These are phyloP conservation scores for Agrostemma githago DNA, from an alignment of 148 eudicot genomes.

Conservation along the genomic window DNA sequence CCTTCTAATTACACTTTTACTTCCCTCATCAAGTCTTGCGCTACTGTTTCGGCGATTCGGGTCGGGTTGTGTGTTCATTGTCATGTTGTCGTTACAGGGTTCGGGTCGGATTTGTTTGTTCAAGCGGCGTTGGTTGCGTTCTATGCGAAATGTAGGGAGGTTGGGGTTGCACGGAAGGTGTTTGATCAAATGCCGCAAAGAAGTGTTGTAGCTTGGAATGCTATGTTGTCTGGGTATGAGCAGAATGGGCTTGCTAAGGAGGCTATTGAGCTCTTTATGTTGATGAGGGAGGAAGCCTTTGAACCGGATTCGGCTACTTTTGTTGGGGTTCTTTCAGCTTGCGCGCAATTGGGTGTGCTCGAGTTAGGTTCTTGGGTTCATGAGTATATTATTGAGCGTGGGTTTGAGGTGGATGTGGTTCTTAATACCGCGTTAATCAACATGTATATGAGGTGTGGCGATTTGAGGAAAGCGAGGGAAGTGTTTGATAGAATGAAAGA, in stretches of 20 bases:
- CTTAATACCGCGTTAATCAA: constrained; percentile 48
- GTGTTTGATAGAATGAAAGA: constrained; percentile 40
- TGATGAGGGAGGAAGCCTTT: constrained; percentile 36
- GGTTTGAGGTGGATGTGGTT: constrained; percentile 26
- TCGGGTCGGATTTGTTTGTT: constrained; percentile 42
- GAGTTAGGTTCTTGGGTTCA: constrained; percentile 53
- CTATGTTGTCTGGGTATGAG: constrained; percentile 59
- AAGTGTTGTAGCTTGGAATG: constrained; percentile 55
- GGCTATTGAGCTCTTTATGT: constrained; percentile 42
- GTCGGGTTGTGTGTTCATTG: constrained; percentile 41
- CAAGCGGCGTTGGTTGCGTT: constrained; percentile 41
- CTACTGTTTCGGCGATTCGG: constrained; percentile 21
- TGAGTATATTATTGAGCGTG: constrained; percentile 24
- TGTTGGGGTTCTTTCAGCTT: constrained; percentile 56
- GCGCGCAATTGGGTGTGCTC: constrained; percentile 52
- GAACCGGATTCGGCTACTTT: constrained; percentile 43
- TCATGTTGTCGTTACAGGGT: constrained; percentile 43
- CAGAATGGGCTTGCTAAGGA: constrained; percentile 47
- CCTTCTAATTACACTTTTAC: constrained; percentile 46
- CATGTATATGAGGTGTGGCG: constrained; percentile 56
- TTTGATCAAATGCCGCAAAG: constrained; percentile 52
- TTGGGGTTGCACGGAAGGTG: constrained; percentile 41
- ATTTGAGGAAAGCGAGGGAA: constrained; percentile 43
- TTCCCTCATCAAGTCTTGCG: constrained; percentile 42
- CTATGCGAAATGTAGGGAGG: constrained; percentile 44